Evolutionary conservation across 2,329 filamentous ascomycete genomes (phyloP), one percentile per base, ranked within the genome.

Genomic region (Hymenotorrendiella dingleyae): DNA sequence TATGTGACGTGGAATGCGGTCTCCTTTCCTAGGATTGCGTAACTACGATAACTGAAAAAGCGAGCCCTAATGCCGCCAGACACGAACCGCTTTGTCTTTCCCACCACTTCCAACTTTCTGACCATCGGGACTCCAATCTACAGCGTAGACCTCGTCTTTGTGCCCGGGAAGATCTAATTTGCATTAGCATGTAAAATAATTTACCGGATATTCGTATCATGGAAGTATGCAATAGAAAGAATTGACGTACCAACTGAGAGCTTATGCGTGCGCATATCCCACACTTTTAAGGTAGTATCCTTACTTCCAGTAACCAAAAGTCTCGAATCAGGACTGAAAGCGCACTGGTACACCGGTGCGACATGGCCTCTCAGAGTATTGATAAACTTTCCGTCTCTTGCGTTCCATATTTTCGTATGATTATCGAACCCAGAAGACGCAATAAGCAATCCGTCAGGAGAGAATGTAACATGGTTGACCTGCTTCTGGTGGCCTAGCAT

Each of bases 401-500:
- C 85, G 53, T 82, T 86, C 90, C 90, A 97, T 20, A 96, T 67
- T 67, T 95, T 95, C 55, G 91, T 88, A 57, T 91, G 86, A 62
- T 97, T 98, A 64, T 98, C 93, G 69, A 91, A 98, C 4, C 84
- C 83, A 7, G 86, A 82, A 27, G 86, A 94, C 7, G 93, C 93
- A 55, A 98, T 89, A 45, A 91, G 75, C 7, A 78, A 73, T 24
- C 89, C 91, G 59, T 97, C 90, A 0, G 91, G 89, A 1, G 88
- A 95, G 66, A 97, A 97, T 0, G 83, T 85, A 36, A 97, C 90
- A 61, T 96, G 86, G 63, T 97, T 96, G 54, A 97, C 90, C 60
- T 91, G 86, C 67, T 97, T 97, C 63, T 96, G 88, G 59, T 98
- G 93, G 2, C 93, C 93, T n/a, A 88, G 67, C 67, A 97, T 76